Percentiles rank a stretch among this genome's conserved stretches.
Conservation (phyloP, 177 flowering plant species). For the Vitis hybrid region DNA sequence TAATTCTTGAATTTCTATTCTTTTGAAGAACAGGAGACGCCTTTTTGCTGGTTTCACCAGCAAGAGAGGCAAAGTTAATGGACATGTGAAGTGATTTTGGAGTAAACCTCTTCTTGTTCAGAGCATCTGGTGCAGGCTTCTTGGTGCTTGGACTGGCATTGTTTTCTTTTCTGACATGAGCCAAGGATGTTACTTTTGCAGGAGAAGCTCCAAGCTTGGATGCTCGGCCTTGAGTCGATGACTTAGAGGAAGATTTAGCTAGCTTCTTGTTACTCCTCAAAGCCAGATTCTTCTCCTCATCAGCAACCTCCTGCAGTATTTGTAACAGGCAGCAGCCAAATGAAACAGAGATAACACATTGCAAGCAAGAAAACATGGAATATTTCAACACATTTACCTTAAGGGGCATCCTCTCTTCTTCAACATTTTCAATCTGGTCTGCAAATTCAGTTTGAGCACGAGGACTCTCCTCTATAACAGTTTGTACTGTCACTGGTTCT, state of each 20-base stretch:
- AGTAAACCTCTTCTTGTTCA: constrained; percentile 32
- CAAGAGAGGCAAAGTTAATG: constrained; percentile 38
- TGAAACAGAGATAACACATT: background rate
- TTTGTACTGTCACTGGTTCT: constrained; percentile 13
- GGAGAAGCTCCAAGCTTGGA: constrained; percentile 33
- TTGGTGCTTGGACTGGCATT: constrained; percentile 24
- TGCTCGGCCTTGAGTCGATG: constrained; percentile 20
- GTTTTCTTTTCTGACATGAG: constrained; percentile 24
- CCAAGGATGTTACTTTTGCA: constrained; percentile 24
- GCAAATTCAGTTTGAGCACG: constrained; percentile 10
- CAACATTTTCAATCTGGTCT: constrained; percentile 22
- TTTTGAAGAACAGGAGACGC: constrained; percentile 27
- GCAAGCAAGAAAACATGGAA: background rate
- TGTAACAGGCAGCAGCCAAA: background rate
- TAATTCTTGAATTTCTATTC: constrained; percentile 21
- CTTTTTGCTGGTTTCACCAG: constrained; percentile 29
- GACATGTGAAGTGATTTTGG: constrained; percentile 66
- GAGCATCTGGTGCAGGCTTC: constrained; percentile 21
- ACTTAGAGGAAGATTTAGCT: constrained; percentile 24
- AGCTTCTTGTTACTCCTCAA: constrained; percentile 27
- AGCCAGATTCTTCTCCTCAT: constrained; percentile 19
- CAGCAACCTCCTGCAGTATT: constrained; percentile 28
- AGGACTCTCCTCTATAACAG: constrained; percentile 16
- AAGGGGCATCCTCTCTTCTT: background rate
- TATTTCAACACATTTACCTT: background rate